Percentiles rank a stretch among this genome's conserved stretches.
These are phyloP conservation scores for Staphylotrichum longicolle DNA, from an alignment of 495 filamentous ascomycete species.

Conservation along the genomic window DNA sequence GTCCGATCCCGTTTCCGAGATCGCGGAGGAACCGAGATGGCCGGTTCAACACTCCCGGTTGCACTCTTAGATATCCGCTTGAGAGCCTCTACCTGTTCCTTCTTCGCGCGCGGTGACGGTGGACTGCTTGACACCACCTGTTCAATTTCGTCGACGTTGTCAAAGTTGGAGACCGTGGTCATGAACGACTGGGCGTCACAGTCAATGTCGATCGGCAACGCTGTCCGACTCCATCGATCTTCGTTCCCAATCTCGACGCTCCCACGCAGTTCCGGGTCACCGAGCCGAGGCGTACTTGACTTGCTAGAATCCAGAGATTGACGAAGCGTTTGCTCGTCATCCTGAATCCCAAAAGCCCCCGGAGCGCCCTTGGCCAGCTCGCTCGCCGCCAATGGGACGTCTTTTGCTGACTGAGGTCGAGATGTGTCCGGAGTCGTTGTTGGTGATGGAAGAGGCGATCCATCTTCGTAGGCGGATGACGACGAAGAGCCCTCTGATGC, in stretches of 20 bases:
- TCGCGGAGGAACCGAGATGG: slow-evolving; percentile 25
- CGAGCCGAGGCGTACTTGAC: slow-evolving; percentile 29
- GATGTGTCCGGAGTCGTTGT: slow-evolving; percentile 49
- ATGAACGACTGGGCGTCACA: slow-evolving; percentile 34
- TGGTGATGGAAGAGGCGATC: slow-evolving; percentile 40
- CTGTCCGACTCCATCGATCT: slow-evolving; percentile 39
- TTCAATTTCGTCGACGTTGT: slow-evolving; percentile 17
- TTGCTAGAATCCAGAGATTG: slow-evolving; percentile 26
- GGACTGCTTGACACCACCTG: neutral
- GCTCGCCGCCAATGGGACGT: slow-evolving; percentile 18
- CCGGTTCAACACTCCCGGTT: neutral
- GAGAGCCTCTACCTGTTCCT: slow-evolving; percentile 1
- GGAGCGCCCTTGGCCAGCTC: slow-evolving; percentile 12
- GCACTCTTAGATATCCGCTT: slow-evolving; percentile 18
- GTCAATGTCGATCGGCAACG: slow-evolving; percentile 38
- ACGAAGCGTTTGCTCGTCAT: slow-evolving; percentile 30
- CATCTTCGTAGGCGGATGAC: slow-evolving; percentile 46
- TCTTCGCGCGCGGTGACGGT: neutral
- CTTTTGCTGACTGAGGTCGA: slow-evolving; percentile 44
- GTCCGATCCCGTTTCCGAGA: slow-evolving; percentile 26
- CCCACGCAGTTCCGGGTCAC: slow-evolving; percentile 13
- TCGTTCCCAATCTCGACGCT: slow-evolving; percentile 22
- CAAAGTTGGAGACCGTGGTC: slow-evolving; percentile 24
- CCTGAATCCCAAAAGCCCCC: slow-evolving; percentile 6
- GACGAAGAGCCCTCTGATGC: slow-evolving; percentile 46